Base-by-base conservation (phyloP, 176 grass and related monocot species). In the Paspalum notatum region DNA sequence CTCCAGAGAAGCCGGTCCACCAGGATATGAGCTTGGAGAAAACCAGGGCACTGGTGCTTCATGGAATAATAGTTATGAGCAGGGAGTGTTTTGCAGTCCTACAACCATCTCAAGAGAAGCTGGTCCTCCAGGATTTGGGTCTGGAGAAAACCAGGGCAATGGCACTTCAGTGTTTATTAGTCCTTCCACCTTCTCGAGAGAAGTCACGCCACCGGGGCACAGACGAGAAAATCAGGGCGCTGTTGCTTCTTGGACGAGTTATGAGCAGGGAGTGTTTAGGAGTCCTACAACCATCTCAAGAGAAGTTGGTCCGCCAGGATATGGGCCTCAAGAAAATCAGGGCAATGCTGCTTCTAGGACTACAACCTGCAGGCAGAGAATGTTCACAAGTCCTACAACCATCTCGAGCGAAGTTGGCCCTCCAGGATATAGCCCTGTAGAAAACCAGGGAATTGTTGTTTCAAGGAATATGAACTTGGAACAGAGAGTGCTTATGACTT, bases 251-350 rank as follows among this genome's bases (percentile, higher is more conserved):
- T 56, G 77, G 72, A 49, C 48, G 32, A 32, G 32, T 32, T 57
- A 56, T 63, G 5, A 62, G 26, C 68, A 62, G 42, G 12, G 17
- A 21, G 9, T 41, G 44, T 4, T 24, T 51, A 14, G 9, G 13
- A 60, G 1, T 59, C 52, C 54, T n/a, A n/a, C n/a, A n/a, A n/a
- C n/a, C 32, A 52, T 58, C 58, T 79, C 66, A 61, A 78, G 56
- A 62, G 27, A 62, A 79, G 66, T 49, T 2, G 26, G 55, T 42
- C 66, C 50, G 9, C 65, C 55, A 52, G 67, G 76, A 70, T 69
- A 46, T 54, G 56, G 55, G 1, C 58, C 54, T 13, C 25, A 15
- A 50, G 42, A 63, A 40, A 68, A 26, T 67, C 52, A 69, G 55
- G 49, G 62, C 63, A 85, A 38, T 69, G 45, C 4, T 48, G 20